phyloP scores from a whole-genome alignment of 345 rosid species.

The Eucalyptus sp. region DNA sequence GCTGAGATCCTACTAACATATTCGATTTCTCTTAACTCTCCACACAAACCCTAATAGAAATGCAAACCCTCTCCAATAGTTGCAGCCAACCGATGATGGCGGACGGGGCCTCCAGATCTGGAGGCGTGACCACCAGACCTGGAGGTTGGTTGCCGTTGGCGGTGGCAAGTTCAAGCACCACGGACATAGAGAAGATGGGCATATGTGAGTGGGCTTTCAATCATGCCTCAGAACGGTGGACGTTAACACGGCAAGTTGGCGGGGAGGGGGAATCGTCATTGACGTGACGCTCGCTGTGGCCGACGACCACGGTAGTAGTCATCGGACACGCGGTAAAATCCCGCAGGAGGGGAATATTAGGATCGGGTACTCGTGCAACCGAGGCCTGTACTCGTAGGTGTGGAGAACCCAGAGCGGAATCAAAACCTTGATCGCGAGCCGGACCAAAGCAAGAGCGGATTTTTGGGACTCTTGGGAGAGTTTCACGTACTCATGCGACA shows the following conservation, averaged over 20 bases:
- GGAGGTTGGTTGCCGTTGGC: too few relatives aligned
- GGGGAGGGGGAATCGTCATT: background rate
- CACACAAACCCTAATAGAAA: background rate
- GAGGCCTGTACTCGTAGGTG: constrained; percentile 13
- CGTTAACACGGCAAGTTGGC: background rate
- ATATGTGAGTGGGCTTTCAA: background rate
- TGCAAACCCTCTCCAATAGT: too few relatives aligned
- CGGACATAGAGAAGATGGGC: background rate
- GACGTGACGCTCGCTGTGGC: background rate
- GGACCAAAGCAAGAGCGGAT: background rate
- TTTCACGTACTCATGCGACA: background rate
- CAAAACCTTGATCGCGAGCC: constrained; percentile 18
- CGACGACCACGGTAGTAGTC: background rate
- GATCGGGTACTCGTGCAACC: constrained; percentile 11
- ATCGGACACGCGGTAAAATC: too few relatives aligned
- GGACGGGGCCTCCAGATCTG: background rate
- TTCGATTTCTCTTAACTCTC: background rate
- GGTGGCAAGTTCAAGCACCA: background rate
- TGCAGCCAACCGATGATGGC: too few relatives aligned
- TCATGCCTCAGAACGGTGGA: background rate
- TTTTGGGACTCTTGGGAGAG: too few relatives aligned
- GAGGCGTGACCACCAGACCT: too few relatives aligned
- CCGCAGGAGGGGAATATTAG: background rate
- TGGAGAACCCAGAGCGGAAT: constrained; percentile 11
- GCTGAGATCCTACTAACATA: background rate